Percentiles rank a stretch among this genome's conserved stretches.
These are phyloP conservation scores for Mycena floridula DNA, from an alignment of 768 basidiomycete genomes.

Conservation along the genomic window DNA sequence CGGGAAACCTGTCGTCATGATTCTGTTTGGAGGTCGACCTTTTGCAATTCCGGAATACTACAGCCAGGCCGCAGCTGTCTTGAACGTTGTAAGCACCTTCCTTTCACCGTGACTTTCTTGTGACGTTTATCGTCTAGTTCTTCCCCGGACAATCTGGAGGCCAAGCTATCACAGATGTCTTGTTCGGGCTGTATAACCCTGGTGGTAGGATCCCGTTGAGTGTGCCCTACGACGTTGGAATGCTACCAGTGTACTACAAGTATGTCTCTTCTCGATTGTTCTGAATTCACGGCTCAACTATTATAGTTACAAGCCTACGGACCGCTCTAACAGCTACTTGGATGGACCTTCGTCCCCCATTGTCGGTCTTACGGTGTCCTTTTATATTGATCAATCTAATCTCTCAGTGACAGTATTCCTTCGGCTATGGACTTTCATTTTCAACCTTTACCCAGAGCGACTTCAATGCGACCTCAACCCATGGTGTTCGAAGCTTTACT, in stretches of 20 bases:
- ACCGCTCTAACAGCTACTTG: conserved; percentile 16
- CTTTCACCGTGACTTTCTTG: not conserved
- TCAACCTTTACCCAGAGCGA: conserved; percentile 11
- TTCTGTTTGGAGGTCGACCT: conserved; percentile 18
- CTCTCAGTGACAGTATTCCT: conserved; percentile 13
- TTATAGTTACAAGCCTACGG: conserved; percentile 14
- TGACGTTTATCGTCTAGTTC: conserved; percentile 9
- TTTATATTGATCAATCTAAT: not conserved
- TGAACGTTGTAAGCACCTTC: conserved; percentile 12
- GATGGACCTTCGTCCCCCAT: conserved; percentile 15
- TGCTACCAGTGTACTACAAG: conserved; percentile 20
- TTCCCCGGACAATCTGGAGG: conserved; percentile 22
- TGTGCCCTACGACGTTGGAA: conserved; percentile 15
- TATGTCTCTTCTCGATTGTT: conserved; percentile 1
- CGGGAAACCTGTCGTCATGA: conserved; percentile 16
- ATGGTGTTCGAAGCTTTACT: conserved; percentile 11
- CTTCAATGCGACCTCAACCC: conserved; percentile 14
- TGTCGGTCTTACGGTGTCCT: conserved; percentile 4
- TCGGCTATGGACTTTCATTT: conserved; percentile 20
- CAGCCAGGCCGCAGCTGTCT: conserved; percentile 11
- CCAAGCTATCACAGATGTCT: conserved; percentile 18
- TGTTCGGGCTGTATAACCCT: conserved; percentile 19
- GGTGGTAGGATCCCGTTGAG: conserved; percentile 18
- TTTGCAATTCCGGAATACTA: conserved; percentile 20
- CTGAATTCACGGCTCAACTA: not conserved